A percentile compares a stretch with the other conserved stretches of the same genome.
phyloP scores from a whole-genome alignment of 2,329 filamentous ascomycete genomes.

The Talaromyces sp. region DNA sequence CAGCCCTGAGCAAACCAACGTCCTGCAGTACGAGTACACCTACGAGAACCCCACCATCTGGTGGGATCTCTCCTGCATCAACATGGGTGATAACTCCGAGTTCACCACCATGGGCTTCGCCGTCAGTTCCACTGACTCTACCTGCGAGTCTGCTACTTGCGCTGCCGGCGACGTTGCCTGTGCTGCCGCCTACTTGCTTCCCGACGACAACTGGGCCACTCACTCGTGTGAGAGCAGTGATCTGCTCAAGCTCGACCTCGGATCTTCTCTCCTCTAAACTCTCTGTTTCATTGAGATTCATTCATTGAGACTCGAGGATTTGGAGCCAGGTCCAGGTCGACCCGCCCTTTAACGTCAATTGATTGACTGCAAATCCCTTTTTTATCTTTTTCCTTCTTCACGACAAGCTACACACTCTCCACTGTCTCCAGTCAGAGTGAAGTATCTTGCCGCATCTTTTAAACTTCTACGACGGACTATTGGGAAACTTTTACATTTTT shows the following conservation, averaged over 20 bases:
- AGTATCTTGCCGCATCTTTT: background rate
- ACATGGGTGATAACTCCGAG: conserved; percentile 30
- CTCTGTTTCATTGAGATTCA: background rate
- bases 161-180: conserved; percentile 34
- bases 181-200: conserved; percentile 39
- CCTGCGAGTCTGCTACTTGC: conserved; percentile 37
- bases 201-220: conserved; percentile 41
- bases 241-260: conserved; percentile 34
- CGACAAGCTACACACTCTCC: background rate
- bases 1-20: conserved; percentile 28
- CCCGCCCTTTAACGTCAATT: background rate
- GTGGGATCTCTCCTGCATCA: conserved; percentile 42
- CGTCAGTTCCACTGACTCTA: conserved; percentile 28
- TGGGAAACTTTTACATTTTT: background rate
- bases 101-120: conserved; percentile 37
- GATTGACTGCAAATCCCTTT: background rate
- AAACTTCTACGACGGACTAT: conserved; percentile 9
- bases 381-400: background rate
- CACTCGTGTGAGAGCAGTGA: conserved; percentile 39
- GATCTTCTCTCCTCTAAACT: conserved; percentile 16
- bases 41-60: conserved; percentile 31
- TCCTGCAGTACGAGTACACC: conserved; percentile 46
- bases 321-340: background rate
- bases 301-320: background rate
- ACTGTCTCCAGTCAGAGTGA: background rate